Conservation (phyloP, 768 basidiomycete species). For the Lanmaoa pseudosensibilis region DNA sequence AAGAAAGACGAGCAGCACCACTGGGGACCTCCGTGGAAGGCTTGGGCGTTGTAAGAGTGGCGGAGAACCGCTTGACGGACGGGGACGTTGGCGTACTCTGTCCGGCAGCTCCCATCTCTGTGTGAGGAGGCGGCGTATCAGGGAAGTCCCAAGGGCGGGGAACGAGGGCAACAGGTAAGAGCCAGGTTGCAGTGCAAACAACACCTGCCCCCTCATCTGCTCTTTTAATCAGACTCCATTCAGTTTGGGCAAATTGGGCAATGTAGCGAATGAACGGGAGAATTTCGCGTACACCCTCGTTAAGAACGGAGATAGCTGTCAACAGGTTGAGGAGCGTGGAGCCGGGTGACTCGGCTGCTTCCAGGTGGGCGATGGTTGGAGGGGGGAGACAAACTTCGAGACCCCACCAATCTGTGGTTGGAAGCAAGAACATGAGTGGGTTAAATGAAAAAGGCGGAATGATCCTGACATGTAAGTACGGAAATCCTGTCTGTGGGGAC, state of each 20-base stretch:
- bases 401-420: slow-evolving; percentile 82
- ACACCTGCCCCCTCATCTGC: slow-evolving; percentile 75
- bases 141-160: slow-evolving; percentile 81
- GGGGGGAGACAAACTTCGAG: slow-evolving; percentile 76
- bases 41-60: slow-evolving; percentile 28
- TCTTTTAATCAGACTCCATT: slow-evolving; percentile 62
- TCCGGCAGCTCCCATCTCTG: slow-evolving; percentile 11
- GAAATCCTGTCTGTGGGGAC: slow-evolving; percentile 80
- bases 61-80: slow-evolving; percentile 23
- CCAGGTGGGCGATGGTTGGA: slow-evolving; percentile 61
- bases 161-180: slow-evolving; percentile 77
- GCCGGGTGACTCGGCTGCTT: slow-evolving; percentile 59
- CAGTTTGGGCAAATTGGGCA: slow-evolving; percentile 73
- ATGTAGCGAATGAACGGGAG: slow-evolving; percentile 85
- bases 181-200: slow-evolving; percentile 89
- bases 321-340: slow-evolving; percentile 68
- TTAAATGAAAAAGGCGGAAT: background rate
- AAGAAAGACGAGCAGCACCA: slow-evolving; percentile 26
- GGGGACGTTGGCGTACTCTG: slow-evolving; percentile 24
- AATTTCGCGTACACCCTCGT: slow-evolving; percentile 77
- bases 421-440: slow-evolving; percentile 7
- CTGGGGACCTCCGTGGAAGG: slow-evolving; percentile 27
- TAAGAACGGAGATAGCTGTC: slow-evolving; percentile 66
- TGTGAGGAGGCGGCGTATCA: slow-evolving; percentile 39
- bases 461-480: slow-evolving; percentile 70